Percentiles rank a stretch among this genome's conserved stretches.
Evolutionary conservation across 2,329 filamentous ascomycete genomes (phyloP).

Genomic region (Pyrenophora tritici-repentis): DNA sequence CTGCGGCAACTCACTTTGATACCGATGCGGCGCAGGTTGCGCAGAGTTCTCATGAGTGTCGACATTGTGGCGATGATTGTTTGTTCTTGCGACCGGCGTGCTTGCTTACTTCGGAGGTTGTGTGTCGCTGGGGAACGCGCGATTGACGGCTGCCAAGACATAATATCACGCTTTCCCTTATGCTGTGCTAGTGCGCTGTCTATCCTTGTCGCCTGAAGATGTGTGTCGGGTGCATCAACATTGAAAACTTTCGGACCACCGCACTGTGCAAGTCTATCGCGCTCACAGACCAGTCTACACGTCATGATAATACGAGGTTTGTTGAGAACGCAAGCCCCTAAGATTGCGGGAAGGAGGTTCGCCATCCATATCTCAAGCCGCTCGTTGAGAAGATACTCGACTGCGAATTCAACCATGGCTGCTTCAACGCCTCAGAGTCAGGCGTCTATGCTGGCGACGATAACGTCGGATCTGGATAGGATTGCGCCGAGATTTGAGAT

Average conservation of each 20-base stretch:
- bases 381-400: slow-evolving; percentile 39
- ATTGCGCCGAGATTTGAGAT: slow-evolving; percentile 91
- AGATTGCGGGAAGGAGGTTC: slow-evolving; percentile 18
- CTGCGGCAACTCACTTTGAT: slow-evolving; percentile 68
- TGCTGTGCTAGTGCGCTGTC: slow-evolving; percentile 4
- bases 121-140: slow-evolving; percentile 14
- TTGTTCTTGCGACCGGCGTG: slow-evolving; percentile 15
- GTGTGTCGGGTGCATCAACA: slow-evolving; percentile 22
- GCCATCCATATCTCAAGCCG: slow-evolving; percentile 21
- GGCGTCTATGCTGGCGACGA: slow-evolving; percentile 60
- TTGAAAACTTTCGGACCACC: neutral
- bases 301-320: slow-evolving; percentile 45
- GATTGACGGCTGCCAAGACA: slow-evolving; percentile 33
- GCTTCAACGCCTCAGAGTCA: slow-evolving; percentile 51
- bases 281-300: neutral
- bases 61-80: slow-evolving; percentile 70
- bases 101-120: slow-evolving; percentile 23
- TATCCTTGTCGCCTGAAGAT: slow-evolving; percentile 13
- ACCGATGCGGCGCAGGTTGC: slow-evolving; percentile 85
- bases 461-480: slow-evolving; percentile 78
- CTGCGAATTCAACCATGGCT: slow-evolving; percentile 35
- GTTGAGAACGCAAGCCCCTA: slow-evolving; percentile 31
- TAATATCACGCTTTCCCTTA: slow-evolving; percentile 4
- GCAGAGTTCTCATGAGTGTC: slow-evolving; percentile 82
- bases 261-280: slow-evolving; percentile 20